Evolutionary conservation across 148 eudicot species (phyloP).

Genomic region (Cornus suecica): DNA sequence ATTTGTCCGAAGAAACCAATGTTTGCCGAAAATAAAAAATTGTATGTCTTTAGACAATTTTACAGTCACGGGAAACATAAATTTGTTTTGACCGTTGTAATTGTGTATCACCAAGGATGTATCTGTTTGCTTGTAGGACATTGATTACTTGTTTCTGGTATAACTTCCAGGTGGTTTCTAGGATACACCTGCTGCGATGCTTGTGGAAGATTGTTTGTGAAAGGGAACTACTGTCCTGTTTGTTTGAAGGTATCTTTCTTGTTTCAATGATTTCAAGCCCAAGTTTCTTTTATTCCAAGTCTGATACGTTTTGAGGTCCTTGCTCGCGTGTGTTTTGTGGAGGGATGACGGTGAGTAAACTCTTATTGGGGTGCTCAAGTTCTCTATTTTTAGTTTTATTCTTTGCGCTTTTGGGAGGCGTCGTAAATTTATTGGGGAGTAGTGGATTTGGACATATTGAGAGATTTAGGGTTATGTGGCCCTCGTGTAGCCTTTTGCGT

Average conservation of each 20-base stretch:
- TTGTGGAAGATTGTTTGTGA: conserved; percentile 96
- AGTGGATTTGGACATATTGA: no score
- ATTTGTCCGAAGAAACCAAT: neutral
- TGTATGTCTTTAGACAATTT: neutral
- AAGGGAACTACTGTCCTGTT: conserved; percentile 93
- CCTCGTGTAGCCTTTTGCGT: no score
- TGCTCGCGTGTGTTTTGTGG: no score
- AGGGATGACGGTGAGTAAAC: no score
- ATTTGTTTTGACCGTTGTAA: neutral
- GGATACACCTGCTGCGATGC: conserved; percentile 99
- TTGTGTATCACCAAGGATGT: neutral
- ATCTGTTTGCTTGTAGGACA: neutral
- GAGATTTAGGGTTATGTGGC: no score
- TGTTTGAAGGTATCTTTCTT: conserved; percentile 75
- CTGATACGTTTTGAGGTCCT: no score
- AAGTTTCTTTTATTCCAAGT: neutral
- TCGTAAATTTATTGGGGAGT: no score
- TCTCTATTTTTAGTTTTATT: no score
- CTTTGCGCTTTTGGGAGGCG: no score
- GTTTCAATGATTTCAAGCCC: neutral
- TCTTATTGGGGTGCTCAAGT: no score
- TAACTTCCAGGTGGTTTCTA: conserved; percentile 80
- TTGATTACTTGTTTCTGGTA: conserved; percentile 5
- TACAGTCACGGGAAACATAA: neutral
- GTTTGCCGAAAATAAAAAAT: neutral